Percentiles rank a stretch among this genome's conserved stretches.
Conservation (phyloP, 2,329 filamentous ascomycete species). For the Juglanconis juglandina region DNA sequence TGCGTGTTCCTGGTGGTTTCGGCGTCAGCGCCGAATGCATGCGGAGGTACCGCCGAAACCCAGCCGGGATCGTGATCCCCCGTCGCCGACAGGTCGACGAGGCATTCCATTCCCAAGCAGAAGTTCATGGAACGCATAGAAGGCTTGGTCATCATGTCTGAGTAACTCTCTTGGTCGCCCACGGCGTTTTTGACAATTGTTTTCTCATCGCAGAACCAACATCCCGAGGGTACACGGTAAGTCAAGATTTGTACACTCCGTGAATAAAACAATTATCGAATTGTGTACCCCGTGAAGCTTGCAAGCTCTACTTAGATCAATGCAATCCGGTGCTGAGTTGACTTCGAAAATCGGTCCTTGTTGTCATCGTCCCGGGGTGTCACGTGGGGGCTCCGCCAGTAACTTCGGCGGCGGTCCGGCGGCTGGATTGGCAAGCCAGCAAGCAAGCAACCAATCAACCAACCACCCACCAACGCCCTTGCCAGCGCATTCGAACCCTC, state of each 20-base stretch:
- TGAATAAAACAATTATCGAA: no score
- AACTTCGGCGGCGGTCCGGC: not conserved
- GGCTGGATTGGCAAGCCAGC: slow-evolving; percentile 6
- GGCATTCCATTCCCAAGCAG: not conserved
- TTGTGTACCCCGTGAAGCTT: not conserved
- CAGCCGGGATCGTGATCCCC: not conserved
- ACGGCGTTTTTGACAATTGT: no score
- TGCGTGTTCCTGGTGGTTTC: not conserved
- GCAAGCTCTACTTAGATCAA: not conserved
- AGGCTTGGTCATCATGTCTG: not conserved
- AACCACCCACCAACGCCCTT: not conserved
- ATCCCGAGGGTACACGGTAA: no score
- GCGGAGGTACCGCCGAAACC: slow-evolving; percentile 3
- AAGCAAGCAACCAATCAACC: not conserved
- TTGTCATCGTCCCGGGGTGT: not conserved
- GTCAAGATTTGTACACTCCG: no score
- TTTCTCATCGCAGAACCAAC: no score
- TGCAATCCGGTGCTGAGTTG: not conserved
- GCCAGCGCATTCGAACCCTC: not conserved
- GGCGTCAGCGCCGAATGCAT: slow-evolving; percentile 8
- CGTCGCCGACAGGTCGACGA: not conserved
- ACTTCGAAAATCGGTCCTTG: not conserved
- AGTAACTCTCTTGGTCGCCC: no score
- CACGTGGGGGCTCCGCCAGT: not conserved
- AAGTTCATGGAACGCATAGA: no score